Conservation (phyloP, 352 stramenopile genomes). For the Globisporangium uncinulatum region DNA sequence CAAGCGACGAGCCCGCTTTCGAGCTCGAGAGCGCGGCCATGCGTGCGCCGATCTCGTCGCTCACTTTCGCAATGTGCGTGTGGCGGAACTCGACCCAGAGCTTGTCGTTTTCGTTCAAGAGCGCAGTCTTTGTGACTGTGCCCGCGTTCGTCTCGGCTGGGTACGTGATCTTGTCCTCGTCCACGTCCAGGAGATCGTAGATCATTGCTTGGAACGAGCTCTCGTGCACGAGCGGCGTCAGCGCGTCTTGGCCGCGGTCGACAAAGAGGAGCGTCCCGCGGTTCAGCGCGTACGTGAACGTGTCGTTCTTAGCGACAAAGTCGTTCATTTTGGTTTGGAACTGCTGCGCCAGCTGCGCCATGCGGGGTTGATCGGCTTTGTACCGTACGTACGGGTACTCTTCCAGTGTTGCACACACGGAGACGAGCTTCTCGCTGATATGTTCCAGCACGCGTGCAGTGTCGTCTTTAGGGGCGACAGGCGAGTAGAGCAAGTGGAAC, state of each 20-base stretch:
- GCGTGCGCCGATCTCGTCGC: slow-evolving; percentile 69
- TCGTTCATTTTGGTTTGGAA: slow-evolving; percentile 96
- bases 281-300: slow-evolving; percentile 88
- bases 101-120: slow-evolving; percentile 96
- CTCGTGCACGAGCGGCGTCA: slow-evolving; percentile 96
- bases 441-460: slow-evolving; percentile 27
- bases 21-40: slow-evolving; percentile 74
- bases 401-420: slow-evolving; percentile 94
- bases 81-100: slow-evolving; percentile 96
- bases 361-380: slow-evolving; percentile 72
- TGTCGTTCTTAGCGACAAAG: slow-evolving; percentile 88
- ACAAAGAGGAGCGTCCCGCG: slow-evolving; percentile 93
- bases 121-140: slow-evolving; percentile 81
- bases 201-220: slow-evolving; percentile 98
- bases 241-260: slow-evolving; percentile 90
- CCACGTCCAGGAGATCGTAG: slow-evolving; percentile 93
- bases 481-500: slow-evolving; percentile 80
- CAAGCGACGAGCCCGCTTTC: slow-evolving; percentile 73
- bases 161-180: slow-evolving; percentile 93
- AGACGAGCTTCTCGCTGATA: slow-evolving; percentile 93
- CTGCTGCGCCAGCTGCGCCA: slow-evolving; percentile 83
- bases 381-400: slow-evolving; percentile 97
- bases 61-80: slow-evolving; percentile 93
- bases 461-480: slow-evolving; percentile 37
- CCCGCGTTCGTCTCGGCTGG: slow-evolving; percentile 81